Evolutionary conservation across 179 eudicot species (phyloP), one percentile per base, ranked within the genome.

Genomic region (Patellifolia procumbens): DNA sequence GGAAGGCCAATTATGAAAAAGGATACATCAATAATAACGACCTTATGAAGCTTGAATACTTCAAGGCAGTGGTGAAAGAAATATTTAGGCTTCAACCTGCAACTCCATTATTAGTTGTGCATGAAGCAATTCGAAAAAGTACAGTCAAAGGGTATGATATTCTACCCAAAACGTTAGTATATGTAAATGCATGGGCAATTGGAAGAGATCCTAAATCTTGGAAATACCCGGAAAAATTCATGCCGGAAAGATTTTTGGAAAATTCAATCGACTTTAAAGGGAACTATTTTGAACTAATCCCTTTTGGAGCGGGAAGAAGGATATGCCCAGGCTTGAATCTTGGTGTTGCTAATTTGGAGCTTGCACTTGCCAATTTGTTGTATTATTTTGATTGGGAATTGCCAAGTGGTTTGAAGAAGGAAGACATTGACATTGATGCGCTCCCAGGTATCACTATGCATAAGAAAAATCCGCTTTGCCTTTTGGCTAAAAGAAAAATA

Each of bases 281-380:
- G 17, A 73, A 72, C 20, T 74, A 81, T 49, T 81, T 81, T 35
- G 78, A 77, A 63, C n/a, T 81, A 5, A 59, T 81, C 58, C 84
- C 84, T 0, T 81, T 81, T 61, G 81, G 84, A 10, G 76, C 80
- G 0, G 84, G 84, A 0, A 73, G 78, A 37, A 72, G 77, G 51
- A 74, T 73, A 19, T 81, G 83, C 42, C 83, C 83, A 0, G 83
- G 83, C 1, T 46, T 81, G 58, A 70, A 59, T n/a, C 52, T 81
- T 5, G 81, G 81, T 43, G 52, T 62, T 26, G 59, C 51, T 1
- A 78, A 51, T 22, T 5, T 77, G 28, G 84, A 81, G 68, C 78
- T 78, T 43, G 75, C 68, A 19, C 78, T 81, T 11, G 84, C 81
- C 29, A 81, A 81, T 49, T 78, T 81, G 63, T 26, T 81, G 43